Conservation (phyloP, 768 basidiomycete genomes). For the Macrolepiota fuliginosa region DNA sequence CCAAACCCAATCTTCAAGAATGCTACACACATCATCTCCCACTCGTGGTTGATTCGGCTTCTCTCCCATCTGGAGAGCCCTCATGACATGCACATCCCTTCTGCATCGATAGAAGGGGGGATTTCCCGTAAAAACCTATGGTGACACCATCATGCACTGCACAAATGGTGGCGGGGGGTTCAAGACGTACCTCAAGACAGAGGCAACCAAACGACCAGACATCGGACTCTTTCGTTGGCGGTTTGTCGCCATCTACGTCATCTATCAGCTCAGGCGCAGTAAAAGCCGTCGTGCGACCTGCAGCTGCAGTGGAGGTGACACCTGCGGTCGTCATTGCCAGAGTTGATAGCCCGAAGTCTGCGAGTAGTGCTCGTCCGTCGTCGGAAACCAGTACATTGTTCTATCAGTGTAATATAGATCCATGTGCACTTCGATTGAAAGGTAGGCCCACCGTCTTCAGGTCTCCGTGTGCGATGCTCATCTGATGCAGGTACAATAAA, state of each 20-base stretch:
- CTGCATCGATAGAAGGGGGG: background rate
- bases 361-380: background rate
- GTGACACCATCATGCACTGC: background rate
- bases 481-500: background rate
- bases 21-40: background rate
- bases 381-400: constrained; percentile 16
- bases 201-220: background rate
- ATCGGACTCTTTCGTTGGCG: background rate
- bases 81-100: background rate
- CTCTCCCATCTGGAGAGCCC: background rate
- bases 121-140: background rate
- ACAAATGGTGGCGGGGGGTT: background rate
- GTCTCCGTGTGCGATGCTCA: background rate
- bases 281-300: background rate
- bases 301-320: too few species aligned
- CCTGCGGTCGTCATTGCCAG: background rate
- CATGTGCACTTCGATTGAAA: background rate
- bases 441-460: background rate
- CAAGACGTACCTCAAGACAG: background rate
- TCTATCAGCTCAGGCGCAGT: background rate
- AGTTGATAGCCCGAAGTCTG: background rate
- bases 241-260: background rate
- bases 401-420: background rate
- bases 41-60: background rate
- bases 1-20: background rate